Percentiles rank a stretch among this genome's conserved stretches.
phyloP scores from a whole-genome alignment of 345 rosid species.

The Erucastrum elatum region DNA sequence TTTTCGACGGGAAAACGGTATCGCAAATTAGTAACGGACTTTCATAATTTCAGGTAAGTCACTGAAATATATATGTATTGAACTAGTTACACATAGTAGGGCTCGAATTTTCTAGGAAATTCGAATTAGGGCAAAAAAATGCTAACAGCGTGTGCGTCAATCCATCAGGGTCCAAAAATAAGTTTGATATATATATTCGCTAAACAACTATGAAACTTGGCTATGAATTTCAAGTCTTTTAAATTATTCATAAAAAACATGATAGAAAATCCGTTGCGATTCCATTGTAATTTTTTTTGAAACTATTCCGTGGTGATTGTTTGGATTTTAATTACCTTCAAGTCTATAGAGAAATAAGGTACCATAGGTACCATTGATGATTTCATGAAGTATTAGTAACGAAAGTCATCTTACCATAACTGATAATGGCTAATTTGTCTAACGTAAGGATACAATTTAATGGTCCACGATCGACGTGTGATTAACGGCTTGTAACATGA shows the following conservation, averaged over 20 bases:
- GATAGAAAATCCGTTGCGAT: neutral
- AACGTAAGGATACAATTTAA: conserved; percentile 5
- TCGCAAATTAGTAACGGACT: neutral
- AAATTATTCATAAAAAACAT: neutral
- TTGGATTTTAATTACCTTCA: neutral
- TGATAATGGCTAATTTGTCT: neutral
- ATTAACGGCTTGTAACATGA: conserved; percentile 27
- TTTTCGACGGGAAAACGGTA: too few species aligned
- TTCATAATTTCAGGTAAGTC: neutral
- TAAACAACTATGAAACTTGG: neutral
- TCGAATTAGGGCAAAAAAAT: neutral
- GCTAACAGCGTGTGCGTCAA: neutral
- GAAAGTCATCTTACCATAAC: conserved; percentile 2
- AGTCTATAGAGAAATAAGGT: neutral
- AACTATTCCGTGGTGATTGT: neutral
- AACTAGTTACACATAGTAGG: neutral
- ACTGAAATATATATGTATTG: neutral
- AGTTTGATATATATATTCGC: neutral
- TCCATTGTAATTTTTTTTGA: neutral
- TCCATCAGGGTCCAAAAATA: neutral
- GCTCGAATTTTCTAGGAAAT: neutral
- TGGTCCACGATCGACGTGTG: conserved; percentile 25
- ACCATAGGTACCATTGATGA: neutral
- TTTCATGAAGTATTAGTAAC: neutral
- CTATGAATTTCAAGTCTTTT: neutral